phyloP scores from a whole-genome alignment of 1,139 yeast genomes.

The Pneumocystis jirovecii region DNA sequence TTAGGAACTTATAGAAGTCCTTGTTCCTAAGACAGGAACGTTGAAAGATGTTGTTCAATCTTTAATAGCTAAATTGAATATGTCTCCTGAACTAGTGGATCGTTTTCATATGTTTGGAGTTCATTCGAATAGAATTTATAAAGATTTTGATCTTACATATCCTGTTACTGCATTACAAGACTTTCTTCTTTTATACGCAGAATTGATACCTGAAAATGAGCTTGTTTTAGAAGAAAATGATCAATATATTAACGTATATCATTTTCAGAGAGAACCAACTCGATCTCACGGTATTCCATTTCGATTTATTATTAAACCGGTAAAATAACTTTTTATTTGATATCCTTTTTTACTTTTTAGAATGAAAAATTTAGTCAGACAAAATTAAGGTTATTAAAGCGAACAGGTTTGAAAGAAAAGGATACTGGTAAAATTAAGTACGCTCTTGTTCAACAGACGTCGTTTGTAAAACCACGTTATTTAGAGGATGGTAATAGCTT shows the following conservation, averaged over 20 bases:
- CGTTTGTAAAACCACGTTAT: constrained; percentile 36
- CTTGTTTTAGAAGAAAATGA: constrained; percentile 19
- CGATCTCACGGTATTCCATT: constrained; percentile 83
- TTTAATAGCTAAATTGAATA: constrained; percentile 40
- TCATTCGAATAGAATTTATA: constrained; percentile 18
- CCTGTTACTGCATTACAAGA: constrained; percentile 20
- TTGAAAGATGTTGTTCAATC: constrained; percentile 43
- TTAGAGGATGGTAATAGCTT: constrained; percentile 33
- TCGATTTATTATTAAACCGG: constrained; percentile 40
- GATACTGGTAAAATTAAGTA: constrained; percentile 64
- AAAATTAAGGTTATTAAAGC: constrained; percentile 48
- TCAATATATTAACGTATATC: constrained; percentile 40
- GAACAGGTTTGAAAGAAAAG: constrained; percentile 59
- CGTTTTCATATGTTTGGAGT: constrained; percentile 48
- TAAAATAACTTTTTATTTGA: neutral
- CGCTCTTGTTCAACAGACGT: constrained; percentile 26
- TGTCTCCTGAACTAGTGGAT: constrained; percentile 36
- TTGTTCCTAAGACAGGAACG: constrained; percentile 48
- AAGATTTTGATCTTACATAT: constrained; percentile 15
- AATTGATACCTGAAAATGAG: constrained; percentile 24
- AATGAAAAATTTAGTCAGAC: constrained; percentile 54
- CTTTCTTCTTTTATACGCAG: constrained; percentile 21
- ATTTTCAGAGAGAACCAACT: constrained; percentile 57
- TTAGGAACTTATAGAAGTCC: constrained; percentile 47
- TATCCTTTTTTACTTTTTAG: constrained; percentile 23